These are phyloP conservation scores for Macrocybe gigantea DNA, from an alignment of 768 basidiomycete genomes.

Conservation along the genomic window DNA sequence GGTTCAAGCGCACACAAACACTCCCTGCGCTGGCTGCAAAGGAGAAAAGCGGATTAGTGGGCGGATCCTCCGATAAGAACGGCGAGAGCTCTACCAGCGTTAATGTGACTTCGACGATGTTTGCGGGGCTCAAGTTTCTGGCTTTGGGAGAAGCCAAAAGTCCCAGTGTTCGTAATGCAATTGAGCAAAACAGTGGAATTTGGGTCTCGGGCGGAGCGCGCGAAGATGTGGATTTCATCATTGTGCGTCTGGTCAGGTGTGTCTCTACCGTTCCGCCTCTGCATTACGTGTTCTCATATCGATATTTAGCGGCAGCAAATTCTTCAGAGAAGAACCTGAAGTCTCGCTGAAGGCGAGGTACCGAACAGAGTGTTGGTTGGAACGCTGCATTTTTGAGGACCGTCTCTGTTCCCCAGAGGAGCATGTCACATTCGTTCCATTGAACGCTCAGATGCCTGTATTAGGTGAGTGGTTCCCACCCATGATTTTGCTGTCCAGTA, in stretches of 20 bases:
- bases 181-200: constrained; percentile 54
- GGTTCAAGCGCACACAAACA: constrained; percentile 40
- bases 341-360: constrained; percentile 43
- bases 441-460: no score
- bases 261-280: constrained; percentile 6
- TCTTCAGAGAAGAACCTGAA: constrained; percentile 56
- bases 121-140: constrained; percentile 50
- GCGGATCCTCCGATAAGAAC: constrained; percentile 4
- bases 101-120: constrained; percentile 28
- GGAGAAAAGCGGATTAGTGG: constrained; percentile 3
- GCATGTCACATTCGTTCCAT: no score
- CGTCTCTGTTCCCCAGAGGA: constrained; percentile 62
- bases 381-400: constrained; percentile 75
- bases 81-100: constrained; percentile 15
- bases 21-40: constrained; percentile 10
- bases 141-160: constrained; percentile 65
- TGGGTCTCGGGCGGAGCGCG: constrained; percentile 40
- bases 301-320: constrained; percentile 56
- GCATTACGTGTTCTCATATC: constrained; percentile 2
- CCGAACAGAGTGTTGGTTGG: constrained; percentile 93
- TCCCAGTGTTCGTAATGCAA: constrained; percentile 48
- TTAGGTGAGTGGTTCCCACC: no score
- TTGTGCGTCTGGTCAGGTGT: constrained; percentile 74
- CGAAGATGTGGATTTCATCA: constrained; percentile 52
- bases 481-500: not conserved